These are phyloP conservation scores for Elongisporangium undulatum DNA, from an alignment of 352 stramenopile genomes.

Conservation along the genomic window DNA sequence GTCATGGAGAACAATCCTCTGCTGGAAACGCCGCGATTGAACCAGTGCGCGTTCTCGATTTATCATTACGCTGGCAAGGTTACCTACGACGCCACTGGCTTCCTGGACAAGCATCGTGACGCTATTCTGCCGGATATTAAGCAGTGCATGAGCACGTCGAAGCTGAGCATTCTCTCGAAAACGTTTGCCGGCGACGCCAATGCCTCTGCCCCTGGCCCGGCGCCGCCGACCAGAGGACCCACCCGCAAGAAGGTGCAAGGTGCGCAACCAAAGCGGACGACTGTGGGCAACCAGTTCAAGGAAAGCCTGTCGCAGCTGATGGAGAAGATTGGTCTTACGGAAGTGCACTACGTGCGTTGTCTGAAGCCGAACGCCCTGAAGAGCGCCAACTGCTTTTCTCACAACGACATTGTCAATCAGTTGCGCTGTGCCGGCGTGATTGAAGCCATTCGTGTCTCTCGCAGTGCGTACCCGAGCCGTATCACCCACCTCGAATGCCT, in stretches of 20 bases:
- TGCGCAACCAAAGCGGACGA: conserved; percentile 59
- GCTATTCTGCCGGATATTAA: conserved; percentile 84
- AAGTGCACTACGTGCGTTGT: conserved; percentile 86
- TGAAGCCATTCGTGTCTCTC: conserved; percentile 82
- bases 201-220: conserved; percentile 9
- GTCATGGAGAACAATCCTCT: conserved; percentile 88
- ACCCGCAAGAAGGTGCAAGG: conserved; percentile 38
- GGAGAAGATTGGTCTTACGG: conserved; percentile 83
- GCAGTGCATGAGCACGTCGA: conserved; percentile 76
- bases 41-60: conserved; percentile 81
- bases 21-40: conserved; percentile 77
- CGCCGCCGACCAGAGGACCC: conserved; percentile 11
- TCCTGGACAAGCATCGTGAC: conserved; percentile 84
- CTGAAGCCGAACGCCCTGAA: conserved; percentile 81
- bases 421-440: conserved; percentile 83
- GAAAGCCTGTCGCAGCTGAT: conserved; percentile 78
- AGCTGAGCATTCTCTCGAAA: conserved; percentile 53
- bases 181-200: conserved; percentile 63
- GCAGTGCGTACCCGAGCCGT: conserved; percentile 80
- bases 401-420: conserved; percentile 77
- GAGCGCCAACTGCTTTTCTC: conserved; percentile 64
- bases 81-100: conserved; percentile 76
- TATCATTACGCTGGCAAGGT: conserved; percentile 87
- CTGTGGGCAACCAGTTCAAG: conserved; percentile 84
- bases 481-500: conserved; percentile 74